phyloP scores from a whole-genome alignment of 768 basidiomycete genomes.

The Tulasnella sp. region DNA sequence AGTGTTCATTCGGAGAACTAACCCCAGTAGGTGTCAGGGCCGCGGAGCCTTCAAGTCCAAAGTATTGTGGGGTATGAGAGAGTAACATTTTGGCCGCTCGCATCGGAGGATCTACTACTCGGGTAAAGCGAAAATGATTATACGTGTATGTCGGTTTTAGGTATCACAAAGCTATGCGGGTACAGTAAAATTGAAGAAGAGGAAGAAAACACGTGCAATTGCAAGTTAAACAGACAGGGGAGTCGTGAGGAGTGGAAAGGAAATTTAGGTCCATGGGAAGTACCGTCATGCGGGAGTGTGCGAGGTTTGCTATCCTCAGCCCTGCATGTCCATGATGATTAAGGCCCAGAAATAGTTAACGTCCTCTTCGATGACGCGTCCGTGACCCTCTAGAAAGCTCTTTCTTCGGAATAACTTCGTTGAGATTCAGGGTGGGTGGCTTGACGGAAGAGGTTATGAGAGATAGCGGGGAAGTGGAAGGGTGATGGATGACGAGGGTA shows the following conservation, averaged over 20 bases:
- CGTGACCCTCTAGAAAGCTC: not conserved
- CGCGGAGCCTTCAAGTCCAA: not conserved
- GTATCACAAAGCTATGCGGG: not conserved
- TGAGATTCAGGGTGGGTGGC: not conserved
- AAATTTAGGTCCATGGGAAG: not conserved
- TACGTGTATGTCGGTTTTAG: not conserved
- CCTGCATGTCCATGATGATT: not conserved
- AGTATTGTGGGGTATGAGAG: not conserved
- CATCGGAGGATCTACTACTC: not conserved
- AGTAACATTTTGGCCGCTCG: not conserved
- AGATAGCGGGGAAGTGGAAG: not conserved
- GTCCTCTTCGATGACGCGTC: not conserved
- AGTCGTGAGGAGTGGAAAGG: not conserved
- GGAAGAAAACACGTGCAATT: not conserved
- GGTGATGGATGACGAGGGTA: not conserved
- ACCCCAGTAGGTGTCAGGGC: not conserved
- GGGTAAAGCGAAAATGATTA: not conserved
- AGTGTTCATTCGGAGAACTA: not conserved
- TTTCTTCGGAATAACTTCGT: not conserved
- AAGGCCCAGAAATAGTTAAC: not conserved
- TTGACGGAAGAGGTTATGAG: not conserved
- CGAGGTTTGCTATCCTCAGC: not conserved
- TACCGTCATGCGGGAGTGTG: not conserved
- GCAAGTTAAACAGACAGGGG: not conserved
- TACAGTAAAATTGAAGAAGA: not conserved